Percentiles rank a stretch among this genome's conserved stretches.
These are phyloP conservation scores for Ananas comosus DNA, from an alignment of 176 grass and related monocot species.

Conservation along the genomic window DNA sequence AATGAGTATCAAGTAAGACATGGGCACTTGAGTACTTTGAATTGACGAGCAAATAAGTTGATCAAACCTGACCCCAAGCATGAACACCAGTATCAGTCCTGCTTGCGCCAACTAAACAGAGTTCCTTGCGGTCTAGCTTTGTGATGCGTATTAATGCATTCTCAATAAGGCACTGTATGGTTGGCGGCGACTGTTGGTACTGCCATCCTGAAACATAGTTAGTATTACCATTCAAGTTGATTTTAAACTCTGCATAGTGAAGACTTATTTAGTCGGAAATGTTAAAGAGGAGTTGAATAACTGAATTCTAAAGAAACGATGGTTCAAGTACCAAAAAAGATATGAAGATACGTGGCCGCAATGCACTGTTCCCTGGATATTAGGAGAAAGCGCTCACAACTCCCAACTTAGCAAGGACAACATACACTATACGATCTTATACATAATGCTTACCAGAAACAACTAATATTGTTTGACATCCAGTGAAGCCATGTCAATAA, in stretches of 20 bases:
- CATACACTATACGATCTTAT: too few species aligned
- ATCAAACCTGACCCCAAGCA: conserved; percentile 90
- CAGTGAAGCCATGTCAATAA: too few species aligned
- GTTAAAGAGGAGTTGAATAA: background rate
- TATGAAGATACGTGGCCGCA: too few species aligned
- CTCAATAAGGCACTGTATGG: conserved; percentile 79
- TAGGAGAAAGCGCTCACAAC: too few species aligned
- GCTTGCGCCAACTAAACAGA: conserved; percentile 73
- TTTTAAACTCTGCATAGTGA: background rate
- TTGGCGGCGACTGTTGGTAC: conserved; percentile 81
- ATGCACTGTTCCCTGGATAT: too few species aligned
- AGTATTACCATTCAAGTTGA: background rate
- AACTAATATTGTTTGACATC: too few species aligned
- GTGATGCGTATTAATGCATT: conserved; percentile 60
- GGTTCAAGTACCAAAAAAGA: too few species aligned
- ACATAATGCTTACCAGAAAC: too few species aligned
- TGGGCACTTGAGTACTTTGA: too few species aligned
- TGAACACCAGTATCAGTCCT: conserved; percentile 97
- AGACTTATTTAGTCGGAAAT: background rate
- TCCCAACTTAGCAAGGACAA: too few species aligned
- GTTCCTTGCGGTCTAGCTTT: conserved; percentile 64
- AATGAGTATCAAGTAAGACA: too few species aligned
- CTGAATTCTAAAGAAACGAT: too few species aligned
- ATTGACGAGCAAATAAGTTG: conserved; percentile 3
- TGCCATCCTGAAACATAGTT: conserved; percentile 65